Conservation (phyloP, 257 asterid species). For the Striga asiatica region DNA sequence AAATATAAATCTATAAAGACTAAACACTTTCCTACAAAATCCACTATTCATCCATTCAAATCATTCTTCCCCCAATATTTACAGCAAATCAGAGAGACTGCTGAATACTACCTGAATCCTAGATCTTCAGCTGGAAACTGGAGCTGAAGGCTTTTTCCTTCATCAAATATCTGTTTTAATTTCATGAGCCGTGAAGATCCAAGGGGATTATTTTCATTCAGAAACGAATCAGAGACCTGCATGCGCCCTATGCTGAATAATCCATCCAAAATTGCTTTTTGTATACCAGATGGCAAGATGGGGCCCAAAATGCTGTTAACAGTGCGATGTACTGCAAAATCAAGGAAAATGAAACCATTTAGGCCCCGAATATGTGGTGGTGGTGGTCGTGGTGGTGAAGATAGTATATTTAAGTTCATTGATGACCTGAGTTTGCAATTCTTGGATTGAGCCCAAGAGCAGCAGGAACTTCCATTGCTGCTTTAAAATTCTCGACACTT, state of each 20-base stretch:
- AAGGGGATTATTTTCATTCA: conserved; percentile 70
- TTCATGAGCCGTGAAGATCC: conserved; percentile 77
- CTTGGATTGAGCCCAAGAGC: conserved; percentile 91
- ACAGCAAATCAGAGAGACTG: not conserved
- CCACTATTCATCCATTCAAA: too few species aligned
- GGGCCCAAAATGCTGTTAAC: conserved; percentile 53
- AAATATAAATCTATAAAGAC: too few species aligned
- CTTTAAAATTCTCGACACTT: conserved; percentile 79
- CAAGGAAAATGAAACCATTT: not conserved
- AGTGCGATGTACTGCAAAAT: conserved; percentile 62
- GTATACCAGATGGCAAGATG: conserved; percentile 55
- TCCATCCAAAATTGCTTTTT: conserved; percentile 57
- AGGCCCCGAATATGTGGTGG: conserved; percentile 2
- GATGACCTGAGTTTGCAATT: conserved; percentile 71
- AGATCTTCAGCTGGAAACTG: conserved; percentile 97
- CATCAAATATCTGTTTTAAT: conserved; percentile 57
- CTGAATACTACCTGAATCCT: conserved; percentile 60
- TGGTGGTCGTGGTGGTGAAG: not conserved
- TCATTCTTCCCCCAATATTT: not conserved
- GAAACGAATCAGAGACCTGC: conserved; percentile 63
- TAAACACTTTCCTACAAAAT: too few species aligned
- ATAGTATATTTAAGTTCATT: not conserved
- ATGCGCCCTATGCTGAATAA: conserved; percentile 79
- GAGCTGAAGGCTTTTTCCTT: conserved; percentile 93
- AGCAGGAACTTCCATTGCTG: conserved; percentile 90